A percentile compares a stretch with the other conserved stretches of the same genome.
Conservation (phyloP, 768 basidiomycete genomes). For the Amanita rimosa region DNA sequence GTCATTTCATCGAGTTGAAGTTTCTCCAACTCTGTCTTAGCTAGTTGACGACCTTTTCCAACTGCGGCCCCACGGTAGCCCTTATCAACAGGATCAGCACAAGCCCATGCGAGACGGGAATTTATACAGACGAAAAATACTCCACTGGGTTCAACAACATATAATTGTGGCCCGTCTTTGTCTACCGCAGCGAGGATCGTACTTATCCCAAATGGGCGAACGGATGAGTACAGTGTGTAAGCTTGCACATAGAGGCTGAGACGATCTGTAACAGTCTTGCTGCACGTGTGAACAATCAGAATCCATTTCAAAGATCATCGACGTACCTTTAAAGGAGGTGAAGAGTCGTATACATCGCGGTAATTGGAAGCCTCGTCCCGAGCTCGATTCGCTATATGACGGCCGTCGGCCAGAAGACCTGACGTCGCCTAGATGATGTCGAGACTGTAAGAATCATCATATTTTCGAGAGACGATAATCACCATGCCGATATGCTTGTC, state of each 20-base stretch:
- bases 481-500: constrained; percentile 94
- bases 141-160: constrained; percentile 91
- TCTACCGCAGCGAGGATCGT: constrained; percentile 87
- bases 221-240: constrained; percentile 96
- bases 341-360: constrained; percentile 61
- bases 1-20: constrained; percentile 76
- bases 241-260: constrained; percentile 85
- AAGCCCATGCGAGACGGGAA: not conserved
- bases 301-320: not conserved
- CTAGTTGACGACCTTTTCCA: constrained; percentile 95
- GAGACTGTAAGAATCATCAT: not conserved
- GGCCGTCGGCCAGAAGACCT: constrained; percentile 87
- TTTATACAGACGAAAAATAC: constrained; percentile 62
- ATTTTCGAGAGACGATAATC: not conserved
- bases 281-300: not conserved
- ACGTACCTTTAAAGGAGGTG: constrained; percentile 68
- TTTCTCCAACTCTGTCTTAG: constrained; percentile 98
- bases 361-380: constrained; percentile 72
- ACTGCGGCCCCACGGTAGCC: constrained; percentile 96
- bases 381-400: constrained; percentile 76
- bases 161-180: constrained; percentile 77
- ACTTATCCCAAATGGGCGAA: constrained; percentile 93
- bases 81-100: constrained; percentile 24
- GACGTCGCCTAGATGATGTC: constrained; percentile 63
- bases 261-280: constrained; percentile 48